A percentile compares a stretch with the other conserved stretches of the same genome.
phyloP scores from a whole-genome alignment of 2,329 filamentous ascomycete genomes.

The Helotiales sp. region DNA sequence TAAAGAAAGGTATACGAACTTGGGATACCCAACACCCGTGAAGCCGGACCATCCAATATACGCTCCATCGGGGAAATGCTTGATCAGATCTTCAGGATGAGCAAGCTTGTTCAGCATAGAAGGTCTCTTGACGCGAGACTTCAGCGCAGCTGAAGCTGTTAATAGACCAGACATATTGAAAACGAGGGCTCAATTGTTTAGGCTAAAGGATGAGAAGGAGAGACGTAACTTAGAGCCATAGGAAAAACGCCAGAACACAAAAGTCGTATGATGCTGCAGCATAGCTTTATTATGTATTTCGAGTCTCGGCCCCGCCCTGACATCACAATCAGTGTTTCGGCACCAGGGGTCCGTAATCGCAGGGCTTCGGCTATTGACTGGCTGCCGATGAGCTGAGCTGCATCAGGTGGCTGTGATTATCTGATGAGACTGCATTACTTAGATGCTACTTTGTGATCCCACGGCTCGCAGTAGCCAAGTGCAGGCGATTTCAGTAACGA shows the following conservation, averaged over 20 bases:
- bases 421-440: not conserved
- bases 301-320: conserved; percentile 19
- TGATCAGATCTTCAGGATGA: conserved; percentile 77
- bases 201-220: conserved; percentile 6
- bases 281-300: conserved; percentile 18
- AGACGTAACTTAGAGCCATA: not conserved
- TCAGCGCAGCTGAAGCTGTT: conserved; percentile 59
- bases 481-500: not conserved
- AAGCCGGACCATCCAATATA: conserved; percentile 93
- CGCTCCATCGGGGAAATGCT: conserved; percentile 81
- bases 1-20: conserved; percentile 58
- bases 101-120: conserved; percentile 81
- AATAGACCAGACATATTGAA: conserved; percentile 37
- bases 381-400: not conserved
- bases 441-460: not conserved
- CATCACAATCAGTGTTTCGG: conserved; percentile 10
- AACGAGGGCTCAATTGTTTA: conserved; percentile 5
- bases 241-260: conserved; percentile 4
- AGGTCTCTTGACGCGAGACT: conserved; percentile 74
- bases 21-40: conserved; percentile 87
- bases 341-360: conserved; percentile 27
- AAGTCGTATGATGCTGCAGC: conserved; percentile 27
- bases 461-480: not conserved
- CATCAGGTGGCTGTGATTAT: not conserved
- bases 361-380: conserved; percentile 24